These are phyloP conservation scores for Cercospora zeina DNA, from an alignment of 2,329 filamentous ascomycete genomes.

Conservation along the genomic window DNA sequence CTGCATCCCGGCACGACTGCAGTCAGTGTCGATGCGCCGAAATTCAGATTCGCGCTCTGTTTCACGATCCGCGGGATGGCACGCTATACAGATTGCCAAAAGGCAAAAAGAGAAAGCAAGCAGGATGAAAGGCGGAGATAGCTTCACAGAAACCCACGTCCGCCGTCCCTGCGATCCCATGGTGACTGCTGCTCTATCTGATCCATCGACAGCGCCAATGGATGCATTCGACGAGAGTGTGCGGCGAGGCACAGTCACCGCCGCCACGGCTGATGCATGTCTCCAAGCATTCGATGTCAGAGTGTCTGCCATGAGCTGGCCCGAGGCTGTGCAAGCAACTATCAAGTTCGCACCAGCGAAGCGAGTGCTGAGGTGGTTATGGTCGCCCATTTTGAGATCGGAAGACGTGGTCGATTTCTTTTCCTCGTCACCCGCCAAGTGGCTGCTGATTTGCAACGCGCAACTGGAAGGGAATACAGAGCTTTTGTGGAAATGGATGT, in stretches of 20 bases:
- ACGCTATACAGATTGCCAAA: background rate
- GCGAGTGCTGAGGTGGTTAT: background rate
- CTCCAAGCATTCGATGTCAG: background rate
- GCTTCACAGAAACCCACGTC: background rate
- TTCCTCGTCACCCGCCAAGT: background rate
- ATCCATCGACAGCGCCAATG: background rate
- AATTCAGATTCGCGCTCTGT: background rate
- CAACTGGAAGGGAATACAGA: background rate
- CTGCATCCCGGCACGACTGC: background rate
- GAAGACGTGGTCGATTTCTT: background rate
- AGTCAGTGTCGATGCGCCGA: background rate
- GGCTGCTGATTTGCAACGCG: background rate
- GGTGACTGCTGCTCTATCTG: background rate
- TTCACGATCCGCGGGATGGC: background rate
- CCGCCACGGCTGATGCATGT: background rate
- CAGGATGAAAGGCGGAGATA: background rate
- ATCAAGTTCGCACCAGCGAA: background rate
- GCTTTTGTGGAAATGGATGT: background rate
- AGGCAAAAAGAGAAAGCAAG: background rate
- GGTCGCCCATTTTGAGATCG: background rate
- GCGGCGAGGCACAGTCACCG: background rate
- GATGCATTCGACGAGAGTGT: background rate
- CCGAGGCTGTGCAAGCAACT: background rate
- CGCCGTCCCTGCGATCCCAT: conserved; percentile 2
- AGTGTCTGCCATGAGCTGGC: background rate